Evolutionary conservation across 2,329 filamentous ascomycete species (phyloP), one percentile per base, ranked within the genome.

Genomic region (Purpureocillium takamizusanense): DNA sequence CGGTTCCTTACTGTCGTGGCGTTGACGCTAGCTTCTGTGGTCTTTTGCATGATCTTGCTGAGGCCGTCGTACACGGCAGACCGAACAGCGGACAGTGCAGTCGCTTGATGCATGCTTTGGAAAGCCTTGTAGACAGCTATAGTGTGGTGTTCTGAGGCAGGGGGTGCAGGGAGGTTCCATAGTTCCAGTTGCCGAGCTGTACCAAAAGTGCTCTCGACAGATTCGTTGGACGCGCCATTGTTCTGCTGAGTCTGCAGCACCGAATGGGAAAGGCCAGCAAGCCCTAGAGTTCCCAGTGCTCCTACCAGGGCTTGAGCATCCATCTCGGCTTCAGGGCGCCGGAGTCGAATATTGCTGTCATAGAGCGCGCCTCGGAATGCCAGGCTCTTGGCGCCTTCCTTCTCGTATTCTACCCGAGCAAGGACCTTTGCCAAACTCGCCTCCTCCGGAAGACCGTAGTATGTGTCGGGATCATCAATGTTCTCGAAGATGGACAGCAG

Each of bases 381-480:
- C 14, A 98, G 72, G 46, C 85, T 90, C 54, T 94, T 94, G 36
- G 81, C 70, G 0, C 89, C 89, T 49, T 94, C 83, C 36, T 81
- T 81, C 61, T 98, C 92, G 54, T 95, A 90, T 48, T 95, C 87
- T 4, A 97, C 72, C 9, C 86, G 81, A 36, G 83, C 76, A 42
- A 97, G 68, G 1, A 97, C 83, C 10, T 83, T 86, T 13, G 75
- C 69, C 13, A 98, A 63, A 41, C 80, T 88, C 7, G 87, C 76
- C 31, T 77, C 76, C 57, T 94, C 84, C 31, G 86, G 77, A 7
- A 95, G 72, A 4, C 92, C 94, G 54, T 98, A 98, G 57, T 94
- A 98, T 1, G 88, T 83, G 57, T 99, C 92, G 2, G 89, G 90
- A 52, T 99, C 94, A 53, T 95, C 89, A 34, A 98, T 84, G 43